phyloP scores from a whole-genome alignment of 495 filamentous ascomycete genomes.

The Trichoderma gamsii region DNA sequence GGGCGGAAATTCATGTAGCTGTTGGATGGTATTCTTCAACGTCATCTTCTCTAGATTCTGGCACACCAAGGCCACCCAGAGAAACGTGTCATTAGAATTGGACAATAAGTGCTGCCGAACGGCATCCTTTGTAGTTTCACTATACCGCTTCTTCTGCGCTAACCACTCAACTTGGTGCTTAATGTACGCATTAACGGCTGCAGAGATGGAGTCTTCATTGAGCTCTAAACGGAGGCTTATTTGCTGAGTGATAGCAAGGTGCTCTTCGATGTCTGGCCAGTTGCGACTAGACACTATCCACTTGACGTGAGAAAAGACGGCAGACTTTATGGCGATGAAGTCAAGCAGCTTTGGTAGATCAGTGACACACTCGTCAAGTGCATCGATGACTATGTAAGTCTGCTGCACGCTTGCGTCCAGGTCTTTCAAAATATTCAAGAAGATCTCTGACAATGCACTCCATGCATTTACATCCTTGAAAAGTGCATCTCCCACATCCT shows the following conservation, averaged over 20 bases:
- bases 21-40: neutral
- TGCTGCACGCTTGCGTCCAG: slow-evolving; percentile 15
- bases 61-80: neutral
- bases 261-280: slow-evolving; percentile 29
- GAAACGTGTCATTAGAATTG: neutral
- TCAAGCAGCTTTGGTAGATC: slow-evolving; percentile 29
- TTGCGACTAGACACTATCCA: slow-evolving; percentile 41
- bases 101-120: neutral
- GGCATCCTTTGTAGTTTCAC: neutral
- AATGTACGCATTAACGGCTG: too few species aligned
- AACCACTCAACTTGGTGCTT: too few species aligned
- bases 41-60: neutral
- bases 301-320: slow-evolving; percentile 26
- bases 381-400: slow-evolving; percentile 40
- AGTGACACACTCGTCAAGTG: slow-evolving; percentile 42
- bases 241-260: slow-evolving; percentile 21
- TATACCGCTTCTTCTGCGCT: neutral
- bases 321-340: slow-evolving; percentile 25
- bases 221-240: slow-evolving; percentile 14
- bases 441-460: slow-evolving; percentile 26
- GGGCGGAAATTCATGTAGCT: neutral
- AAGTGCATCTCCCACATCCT: slow-evolving; percentile 21
- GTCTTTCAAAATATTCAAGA: slow-evolving; percentile 31
- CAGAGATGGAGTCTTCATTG: too few species aligned
- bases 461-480: slow-evolving; percentile 31